phyloP scores from a whole-genome alignment of 2,329 filamentous ascomycete species.

The Acrodontium crateriforme region DNA sequence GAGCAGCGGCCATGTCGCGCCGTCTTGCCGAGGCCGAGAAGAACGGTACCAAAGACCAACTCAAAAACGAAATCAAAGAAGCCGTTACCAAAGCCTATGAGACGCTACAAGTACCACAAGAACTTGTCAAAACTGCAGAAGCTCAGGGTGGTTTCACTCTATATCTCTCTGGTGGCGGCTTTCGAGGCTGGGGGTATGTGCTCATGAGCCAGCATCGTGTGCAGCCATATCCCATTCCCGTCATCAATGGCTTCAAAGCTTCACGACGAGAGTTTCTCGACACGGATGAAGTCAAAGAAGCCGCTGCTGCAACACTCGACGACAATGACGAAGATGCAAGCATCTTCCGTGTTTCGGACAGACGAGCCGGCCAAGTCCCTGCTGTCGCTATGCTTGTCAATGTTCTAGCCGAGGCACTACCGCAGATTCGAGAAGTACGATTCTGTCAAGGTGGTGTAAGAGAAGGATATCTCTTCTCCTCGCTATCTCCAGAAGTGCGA shows the following conservation, averaged over 20 bases:
- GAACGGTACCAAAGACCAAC: constrained; percentile 27
- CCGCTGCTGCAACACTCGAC: constrained; percentile 23
- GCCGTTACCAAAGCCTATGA: constrained; percentile 34
- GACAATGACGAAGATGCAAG: constrained; percentile 18
- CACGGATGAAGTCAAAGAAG: constrained; percentile 31
- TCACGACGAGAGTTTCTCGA: constrained; percentile 46
- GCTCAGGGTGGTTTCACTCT: constrained; percentile 46
- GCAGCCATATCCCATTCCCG: constrained; percentile 68
- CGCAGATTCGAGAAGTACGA: constrained; percentile 56
- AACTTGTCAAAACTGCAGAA: constrained; percentile 32
- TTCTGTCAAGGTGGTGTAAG: constrained; percentile 83
- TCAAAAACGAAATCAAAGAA: constrained; percentile 32
- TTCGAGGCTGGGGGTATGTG: constrained; percentile 80
- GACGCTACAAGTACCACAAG: constrained; percentile 41
- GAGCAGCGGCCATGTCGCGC: constrained; percentile 51
- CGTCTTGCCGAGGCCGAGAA: constrained; percentile 34
- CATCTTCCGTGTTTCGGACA: constrained; percentile 62
- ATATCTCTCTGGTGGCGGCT: constrained; percentile 81
- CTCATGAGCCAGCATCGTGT: constrained; percentile 65
- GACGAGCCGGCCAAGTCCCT: constrained; percentile 67
- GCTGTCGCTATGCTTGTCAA: constrained; percentile 72
- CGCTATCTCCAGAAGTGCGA: constrained; percentile 45
- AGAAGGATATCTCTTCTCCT: constrained; percentile 68
- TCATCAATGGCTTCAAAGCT: constrained; percentile 66
- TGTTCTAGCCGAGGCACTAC: constrained; percentile 55